These are phyloP conservation scores for Globisporangium carolinianum DNA, from an alignment of 352 stramenopile species.

Conservation along the genomic window DNA sequence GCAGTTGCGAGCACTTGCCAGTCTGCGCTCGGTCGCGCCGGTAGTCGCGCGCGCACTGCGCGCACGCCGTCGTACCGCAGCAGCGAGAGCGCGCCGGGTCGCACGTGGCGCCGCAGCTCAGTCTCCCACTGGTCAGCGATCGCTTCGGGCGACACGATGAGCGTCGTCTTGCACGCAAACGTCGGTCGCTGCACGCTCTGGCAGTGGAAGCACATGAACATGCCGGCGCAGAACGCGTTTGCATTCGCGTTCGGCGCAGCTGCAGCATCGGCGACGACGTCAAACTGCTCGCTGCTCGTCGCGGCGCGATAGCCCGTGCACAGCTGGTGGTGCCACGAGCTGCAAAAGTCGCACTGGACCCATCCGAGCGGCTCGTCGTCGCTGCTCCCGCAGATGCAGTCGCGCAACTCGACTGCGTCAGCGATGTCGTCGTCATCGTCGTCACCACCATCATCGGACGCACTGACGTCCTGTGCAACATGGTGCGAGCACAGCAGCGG, in stretches of 20 bases:
- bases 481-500: constrained; percentile 44
- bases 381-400: constrained; percentile 50
- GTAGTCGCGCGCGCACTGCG: constrained; percentile 25
- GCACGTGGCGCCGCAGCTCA: constrained; percentile 83
- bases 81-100: constrained; percentile 33
- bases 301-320: constrained; percentile 36
- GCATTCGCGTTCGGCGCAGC: neutral
- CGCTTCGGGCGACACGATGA: constrained; percentile 90
- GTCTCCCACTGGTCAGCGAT: constrained; percentile 89
- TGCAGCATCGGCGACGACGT: neutral
- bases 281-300: neutral
- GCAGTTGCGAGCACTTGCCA: constrained; percentile 49
- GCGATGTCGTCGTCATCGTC: neutral
- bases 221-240: constrained; percentile 6
- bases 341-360: constrained; percentile 45
- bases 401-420: neutral
- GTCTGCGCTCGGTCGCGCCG: constrained; percentile 27
- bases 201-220: constrained; percentile 66
- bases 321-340: constrained; percentile 54
- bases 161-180: constrained; percentile 63
- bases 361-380: constrained; percentile 32
- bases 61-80: constrained; percentile 55
- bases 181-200: constrained; percentile 29
- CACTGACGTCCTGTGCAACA: constrained; percentile 1
- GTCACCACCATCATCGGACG: neutral